A percentile compares a stretch with the other conserved stretches of the same genome.
Evolutionary conservation across 257 asterid species (phyloP).

Genomic region (Gentiana straminea): DNA sequence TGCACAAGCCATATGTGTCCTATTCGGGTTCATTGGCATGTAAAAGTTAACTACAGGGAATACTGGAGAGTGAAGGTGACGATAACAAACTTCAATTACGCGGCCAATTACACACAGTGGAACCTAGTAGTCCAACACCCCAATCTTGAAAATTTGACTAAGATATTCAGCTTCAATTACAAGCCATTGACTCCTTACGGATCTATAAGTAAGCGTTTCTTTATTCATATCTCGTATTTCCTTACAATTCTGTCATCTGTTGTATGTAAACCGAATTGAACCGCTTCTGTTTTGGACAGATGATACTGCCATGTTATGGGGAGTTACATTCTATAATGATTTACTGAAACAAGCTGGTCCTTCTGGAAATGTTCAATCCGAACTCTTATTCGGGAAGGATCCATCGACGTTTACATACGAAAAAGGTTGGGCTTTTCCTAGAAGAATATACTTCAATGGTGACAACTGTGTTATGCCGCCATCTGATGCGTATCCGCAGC

Average conservation of each 20-base stretch:
- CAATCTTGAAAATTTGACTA: constrained; percentile 77
- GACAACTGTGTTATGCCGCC: constrained; percentile 94
- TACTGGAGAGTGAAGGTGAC: constrained; percentile 86
- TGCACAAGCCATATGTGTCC: constrained; percentile 91
- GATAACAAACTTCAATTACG: constrained; percentile 69
- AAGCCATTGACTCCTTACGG: constrained; percentile 60
- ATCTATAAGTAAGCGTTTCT: constrained; percentile 49
- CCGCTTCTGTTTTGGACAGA: constrained; percentile 25
- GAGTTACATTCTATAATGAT: constrained; percentile 70
- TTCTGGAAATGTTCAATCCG: constrained; percentile 75
- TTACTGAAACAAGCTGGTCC: constrained; percentile 68
- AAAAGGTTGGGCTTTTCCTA: constrained; percentile 85
- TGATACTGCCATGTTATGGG: constrained; percentile 83
- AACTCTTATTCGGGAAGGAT: constrained; percentile 69
- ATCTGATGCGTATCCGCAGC: constrained; percentile 64
- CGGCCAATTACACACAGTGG: constrained; percentile 73
- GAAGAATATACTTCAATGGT: constrained; percentile 75
- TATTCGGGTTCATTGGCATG: constrained; percentile 84
- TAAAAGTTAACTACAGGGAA: constrained; percentile 69
- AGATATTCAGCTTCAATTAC: constrained; percentile 80
- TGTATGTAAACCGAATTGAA: neutral
- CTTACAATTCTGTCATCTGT: neutral
- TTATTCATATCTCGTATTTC: neutral
- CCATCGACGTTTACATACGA: constrained; percentile 57
- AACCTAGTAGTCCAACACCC: constrained; percentile 88